Evolutionary conservation across 345 rosid genomes (phyloP).

Genomic region (Trapa bicornis): DNA sequence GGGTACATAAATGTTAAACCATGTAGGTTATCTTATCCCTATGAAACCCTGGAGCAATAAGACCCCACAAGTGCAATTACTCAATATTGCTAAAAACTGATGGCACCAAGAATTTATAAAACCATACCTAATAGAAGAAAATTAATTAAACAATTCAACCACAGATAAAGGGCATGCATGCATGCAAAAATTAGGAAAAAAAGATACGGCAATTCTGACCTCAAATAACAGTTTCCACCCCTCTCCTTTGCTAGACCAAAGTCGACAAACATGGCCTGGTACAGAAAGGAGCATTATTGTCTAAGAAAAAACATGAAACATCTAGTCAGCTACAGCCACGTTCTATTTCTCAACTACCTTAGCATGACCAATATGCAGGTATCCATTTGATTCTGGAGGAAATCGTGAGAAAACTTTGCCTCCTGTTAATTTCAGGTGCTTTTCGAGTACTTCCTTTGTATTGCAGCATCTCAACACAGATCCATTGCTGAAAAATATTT

Average conservation of each 20-base stretch:
- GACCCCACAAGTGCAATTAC: neutral
- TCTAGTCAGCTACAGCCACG: neutral
- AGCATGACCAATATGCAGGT: conserved; percentile 97
- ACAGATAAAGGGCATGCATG: neutral
- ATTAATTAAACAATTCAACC: neutral
- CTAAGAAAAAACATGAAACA: neutral
- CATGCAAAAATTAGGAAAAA: neutral
- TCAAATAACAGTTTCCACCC: conserved; percentile 76
- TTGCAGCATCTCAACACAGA: conserved; percentile 79
- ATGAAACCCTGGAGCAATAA: neutral
- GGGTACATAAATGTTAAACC: neutral
- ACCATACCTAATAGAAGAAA: neutral
- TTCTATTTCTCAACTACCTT: conserved; percentile 38
- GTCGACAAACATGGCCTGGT: conserved; percentile 91
- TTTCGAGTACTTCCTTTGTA: conserved; percentile 60
- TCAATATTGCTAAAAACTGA: neutral
- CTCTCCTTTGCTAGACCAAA: conserved; percentile 95
- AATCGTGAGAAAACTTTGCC: conserved; percentile 76
- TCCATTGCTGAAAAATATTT: conserved; percentile 63
- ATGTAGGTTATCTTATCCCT: neutral
- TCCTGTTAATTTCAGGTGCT: conserved; percentile 65
- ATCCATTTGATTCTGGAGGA: conserved; percentile 98
- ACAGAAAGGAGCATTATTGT: conserved; percentile 4
- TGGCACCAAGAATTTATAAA: neutral
- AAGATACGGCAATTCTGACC: conserved; percentile 26